phyloP scores from a whole-genome alignment of 78 protist species.

The Creolimax fragrantissima region DNA sequence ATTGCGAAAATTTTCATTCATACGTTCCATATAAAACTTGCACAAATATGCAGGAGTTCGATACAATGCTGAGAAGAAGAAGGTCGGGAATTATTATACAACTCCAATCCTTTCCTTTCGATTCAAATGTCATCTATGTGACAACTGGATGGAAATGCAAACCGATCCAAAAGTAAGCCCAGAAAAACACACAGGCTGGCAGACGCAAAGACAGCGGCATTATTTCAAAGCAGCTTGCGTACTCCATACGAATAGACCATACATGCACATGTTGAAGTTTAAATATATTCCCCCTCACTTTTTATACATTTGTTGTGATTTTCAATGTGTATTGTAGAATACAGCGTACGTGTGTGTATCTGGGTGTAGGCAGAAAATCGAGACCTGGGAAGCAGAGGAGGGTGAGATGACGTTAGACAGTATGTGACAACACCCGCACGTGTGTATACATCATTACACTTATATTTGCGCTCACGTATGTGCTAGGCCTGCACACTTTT shows the following conservation, averaged over 20 bases:
- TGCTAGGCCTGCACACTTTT: not conserved
- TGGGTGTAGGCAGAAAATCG: not conserved
- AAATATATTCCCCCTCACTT: too few species aligned
- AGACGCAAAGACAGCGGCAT: not conserved
- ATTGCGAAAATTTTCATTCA: too few species aligned
- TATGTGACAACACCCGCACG: not conserved
- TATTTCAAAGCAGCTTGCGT: not conserved
- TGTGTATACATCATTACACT: not conserved
- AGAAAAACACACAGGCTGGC: not conserved
- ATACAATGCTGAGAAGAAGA: slow-evolving; percentile 27
- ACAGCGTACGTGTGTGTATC: not conserved
- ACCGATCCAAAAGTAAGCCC: slow-evolving; percentile 33
- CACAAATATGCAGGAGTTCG: not conserved
- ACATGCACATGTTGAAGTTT: too few species aligned
- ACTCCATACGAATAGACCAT: too few species aligned
- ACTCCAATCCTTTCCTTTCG: slow-evolving; percentile 29
- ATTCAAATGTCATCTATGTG: slow-evolving; percentile 35
- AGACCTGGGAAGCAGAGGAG: not conserved
- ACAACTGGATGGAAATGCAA: slow-evolving; percentile 16
- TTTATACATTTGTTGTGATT: too few species aligned
- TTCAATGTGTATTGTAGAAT: not conserved
- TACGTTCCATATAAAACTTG: too few species aligned
- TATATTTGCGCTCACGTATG: not conserved
- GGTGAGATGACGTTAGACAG: not conserved
- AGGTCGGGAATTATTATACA: slow-evolving; percentile 36